phyloP scores from a whole-genome alignment of 768 basidiomycete species.

The Leccinum sublutescens region DNA sequence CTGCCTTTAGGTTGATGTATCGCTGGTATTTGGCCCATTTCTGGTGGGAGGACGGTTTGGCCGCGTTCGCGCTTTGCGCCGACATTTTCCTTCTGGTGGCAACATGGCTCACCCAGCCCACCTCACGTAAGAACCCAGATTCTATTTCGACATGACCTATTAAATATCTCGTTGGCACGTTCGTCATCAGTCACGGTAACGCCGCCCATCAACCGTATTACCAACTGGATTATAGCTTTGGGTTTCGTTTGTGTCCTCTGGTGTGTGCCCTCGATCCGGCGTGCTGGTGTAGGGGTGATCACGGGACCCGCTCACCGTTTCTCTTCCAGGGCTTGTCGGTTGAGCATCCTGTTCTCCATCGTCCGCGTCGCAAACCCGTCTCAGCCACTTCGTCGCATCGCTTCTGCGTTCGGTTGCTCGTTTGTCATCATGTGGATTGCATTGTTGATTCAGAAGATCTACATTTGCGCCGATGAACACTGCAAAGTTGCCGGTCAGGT shows the following conservation, averaged over 20 bases:
- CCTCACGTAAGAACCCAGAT: slow-evolving; percentile 1
- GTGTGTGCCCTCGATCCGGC: slow-evolving; percentile 8
- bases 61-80: slow-evolving; percentile 18
- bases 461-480: neutral
- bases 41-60: slow-evolving; percentile 33
- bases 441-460: slow-evolving; percentile 15
- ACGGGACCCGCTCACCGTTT: neutral
- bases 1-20: slow-evolving; percentile 23
- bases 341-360: slow-evolving; percentile 26
- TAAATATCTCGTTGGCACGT: neutral
- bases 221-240: slow-evolving; percentile 15
- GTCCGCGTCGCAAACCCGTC: slow-evolving; percentile 17
- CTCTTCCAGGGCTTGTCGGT: slow-evolving; percentile 20
- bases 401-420: slow-evolving; percentile 5
- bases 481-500: slow-evolving; percentile 8
- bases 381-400: slow-evolving; percentile 4
- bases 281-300: neutral
- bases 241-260: slow-evolving; percentile 20
- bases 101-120: slow-evolving; percentile 2
- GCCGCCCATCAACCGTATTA: neutral
- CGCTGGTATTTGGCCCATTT: slow-evolving; percentile 20
- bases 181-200: neutral
- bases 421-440: slow-evolving; percentile 28
- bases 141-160: too few species aligned
- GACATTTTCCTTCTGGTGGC: slow-evolving; percentile 17